phyloP scores from a whole-genome alignment of 306 rosid genomes.

The Carpinus viminea region DNA sequence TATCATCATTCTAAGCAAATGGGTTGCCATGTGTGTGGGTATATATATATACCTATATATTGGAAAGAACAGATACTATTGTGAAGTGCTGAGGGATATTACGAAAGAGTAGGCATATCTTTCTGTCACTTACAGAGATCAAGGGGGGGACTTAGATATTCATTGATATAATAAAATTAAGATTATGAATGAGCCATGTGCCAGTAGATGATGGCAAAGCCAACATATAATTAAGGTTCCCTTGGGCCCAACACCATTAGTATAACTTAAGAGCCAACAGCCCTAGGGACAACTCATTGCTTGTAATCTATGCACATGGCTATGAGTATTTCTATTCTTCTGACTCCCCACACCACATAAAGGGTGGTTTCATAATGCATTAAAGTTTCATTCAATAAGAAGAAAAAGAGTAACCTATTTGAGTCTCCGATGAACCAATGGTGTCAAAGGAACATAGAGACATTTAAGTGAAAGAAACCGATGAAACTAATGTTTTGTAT shows the following conservation, averaged over 20 bases:
- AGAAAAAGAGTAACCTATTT: no score
- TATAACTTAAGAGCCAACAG: constrained; percentile 18
- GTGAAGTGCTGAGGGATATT: background rate
- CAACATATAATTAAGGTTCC: constrained; percentile 27
- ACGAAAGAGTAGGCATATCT: constrained; percentile 15
- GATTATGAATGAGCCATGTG: constrained; percentile 32
- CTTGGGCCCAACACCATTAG: constrained; percentile 45
- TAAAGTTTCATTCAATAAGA: no score
- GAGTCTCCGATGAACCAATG: no score
- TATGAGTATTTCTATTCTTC: constrained; percentile 11
- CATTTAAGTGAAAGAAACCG: background rate
- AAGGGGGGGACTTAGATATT: constrained; percentile 8
- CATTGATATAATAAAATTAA: constrained; percentile 15
- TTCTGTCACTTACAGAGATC: constrained; percentile 19
- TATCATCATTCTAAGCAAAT: no score
- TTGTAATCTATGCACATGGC: constrained; percentile 47
- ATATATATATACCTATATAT: no score
- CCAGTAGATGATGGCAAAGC: constrained; percentile 22
- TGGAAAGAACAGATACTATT: background rate
- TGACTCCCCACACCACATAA: constrained; percentile 4
- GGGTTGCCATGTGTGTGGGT: no score
- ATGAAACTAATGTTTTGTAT: no score
- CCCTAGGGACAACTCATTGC: constrained; percentile 41
- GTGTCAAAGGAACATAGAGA: background rate
- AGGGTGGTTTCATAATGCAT: constrained; percentile 4